Base-by-base conservation (phyloP, 2,329 filamentous ascomycete genomes). In the Arthrobotrys musiformis region DNA sequence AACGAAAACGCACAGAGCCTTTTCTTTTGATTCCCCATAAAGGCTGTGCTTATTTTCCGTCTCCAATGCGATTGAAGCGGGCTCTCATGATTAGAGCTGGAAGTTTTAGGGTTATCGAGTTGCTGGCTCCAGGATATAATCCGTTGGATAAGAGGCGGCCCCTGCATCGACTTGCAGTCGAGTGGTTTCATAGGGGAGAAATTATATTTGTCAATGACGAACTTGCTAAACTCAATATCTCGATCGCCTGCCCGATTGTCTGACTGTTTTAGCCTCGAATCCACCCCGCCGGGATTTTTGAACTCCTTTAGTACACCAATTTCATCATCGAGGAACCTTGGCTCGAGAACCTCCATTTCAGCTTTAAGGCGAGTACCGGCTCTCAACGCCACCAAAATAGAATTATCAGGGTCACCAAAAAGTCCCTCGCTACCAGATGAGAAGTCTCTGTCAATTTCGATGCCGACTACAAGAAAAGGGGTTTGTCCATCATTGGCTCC, bases 281-380 rank as follows among this genome's bases (percentile, higher is more conserved):
- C n/a, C n/a, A n/a, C n/a, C n/a, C n/a, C n/a, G n/a, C n/a, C n/a
- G n/a, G n/a, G 22, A 7, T 44, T 11, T 15, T 4, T 4, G 26
- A 44, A 1, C 4, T 72, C 68, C 8, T 17, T 7, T 1, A n/a
- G 1, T 4, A 33, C n/a, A 0, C 22, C 46, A 4, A 15, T 1
- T 24, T 63, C 56, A 9, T 72, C 68, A 4, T 72, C 68, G 13
- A 8, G 33, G 33, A 54, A 72, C 1, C 13, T 56, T n/a, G 15
- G 56, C 28, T 63, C 58, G 2, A 72, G 56, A 28, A 54, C 24
- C 26, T 64, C 68, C 58, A 63, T 42, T 26, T 56, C 19, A 30
- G 58, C 58, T 48, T 64, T 72, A n/a, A 58, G 17, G 4, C 48
- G 46, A 11, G 48, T 64, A 7, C 68, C 68, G 15, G 46, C 37